Evolutionary conservation across 148 eudicot species (phyloP), one percentile per base, ranked within the genome.

Genomic region (Rheum nobile): DNA sequence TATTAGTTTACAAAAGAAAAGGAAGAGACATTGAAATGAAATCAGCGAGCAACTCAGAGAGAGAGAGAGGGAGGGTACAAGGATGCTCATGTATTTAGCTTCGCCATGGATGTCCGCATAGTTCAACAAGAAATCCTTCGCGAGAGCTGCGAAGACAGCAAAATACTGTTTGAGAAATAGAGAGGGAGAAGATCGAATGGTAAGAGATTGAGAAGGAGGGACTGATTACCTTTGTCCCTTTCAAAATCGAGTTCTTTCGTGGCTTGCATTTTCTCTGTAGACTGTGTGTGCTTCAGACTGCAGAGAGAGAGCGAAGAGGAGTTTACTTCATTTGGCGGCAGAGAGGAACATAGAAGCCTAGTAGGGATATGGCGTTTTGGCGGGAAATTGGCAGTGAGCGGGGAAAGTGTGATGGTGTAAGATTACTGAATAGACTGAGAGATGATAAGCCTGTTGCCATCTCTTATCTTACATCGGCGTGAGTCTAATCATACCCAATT

Each of bases 41-140:
- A 74, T n/a, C 22, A 67, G 1, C 31, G 41, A 37, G 19, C 32
- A 12, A 38, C 12, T n/a, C 57, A 46, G 1, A 31, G 34, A 9
- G 2, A 16, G 28, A 38, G 34, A 63, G 37, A 41, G 43, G 11
- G 43, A 41, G 68, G 84, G 80, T 79, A 95, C 98, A 10, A 95
- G 89, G 72, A 87, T 77, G 78, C 78, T 84, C 79, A 87, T 79
- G 84, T 95, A 95, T 76, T 95, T 95, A 14, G 92, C 79, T 26
- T 95, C 96, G 28, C 94, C 99, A 75, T 88, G 82, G 13, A 79
- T 75, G 37, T 95, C 96, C 6, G 88, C 88, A 48, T 87, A 95
- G 82, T 92, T 86, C 0, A 54, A 55, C 42, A 95, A 79, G 38
- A 95, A 95, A 37, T 90, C 96, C 74, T 79, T 87, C 1, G 97